Evolutionary conservation across 2,329 filamentous ascomycete species (phyloP), one percentile per base, ranked within the genome.

Genomic region (Aureobasidium sp.): DNA sequence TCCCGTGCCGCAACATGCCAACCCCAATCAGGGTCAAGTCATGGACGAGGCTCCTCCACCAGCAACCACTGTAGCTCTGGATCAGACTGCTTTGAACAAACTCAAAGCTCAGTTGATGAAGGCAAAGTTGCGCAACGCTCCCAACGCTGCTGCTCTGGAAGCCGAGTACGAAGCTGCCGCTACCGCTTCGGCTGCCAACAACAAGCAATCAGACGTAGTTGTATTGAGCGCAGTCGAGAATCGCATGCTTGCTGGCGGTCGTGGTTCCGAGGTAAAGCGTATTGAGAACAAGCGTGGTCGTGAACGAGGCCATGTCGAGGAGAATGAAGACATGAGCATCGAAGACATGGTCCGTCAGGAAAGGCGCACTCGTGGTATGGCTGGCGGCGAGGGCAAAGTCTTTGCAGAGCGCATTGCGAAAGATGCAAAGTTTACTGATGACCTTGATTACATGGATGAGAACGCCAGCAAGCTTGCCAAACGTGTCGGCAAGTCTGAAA

Each of bases 311-410:
- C 81, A 86, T 8, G 89, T 99, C 6, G 85, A 90, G 67, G 91
- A 94, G 66, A 97, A 97, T 70, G 89, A 95, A 59, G 91, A 97
- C 68, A 97, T 99, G 91, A 87, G 81, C 33, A 89, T 99, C 64
- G 91, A 96, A 60, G 94, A 99, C 73, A 99, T 99, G 94, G 85
- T 99, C 19, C 86, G 91, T 31, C 92, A 97, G 74, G 94, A 99
- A 75, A 85, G 90, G 39, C 87, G 93, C 60, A 97, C 90, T 5
- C 87, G 86, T 63, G 87, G 87, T 17, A 85, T 90, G 69, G 79
- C 80, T 64, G 90, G 89, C 45, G 91, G 91, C 59, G 92, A 97
- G 71, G 90, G 89, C 1, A 80, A 86, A 68, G 85, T 89, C 4
- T 83, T 97, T 35, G 94, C 94, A 2, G 92, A 97, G 72, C 86